These are phyloP conservation scores for Pluteus cervinus DNA, from an alignment of 768 basidiomycete genomes.

Conservation along the genomic window DNA sequence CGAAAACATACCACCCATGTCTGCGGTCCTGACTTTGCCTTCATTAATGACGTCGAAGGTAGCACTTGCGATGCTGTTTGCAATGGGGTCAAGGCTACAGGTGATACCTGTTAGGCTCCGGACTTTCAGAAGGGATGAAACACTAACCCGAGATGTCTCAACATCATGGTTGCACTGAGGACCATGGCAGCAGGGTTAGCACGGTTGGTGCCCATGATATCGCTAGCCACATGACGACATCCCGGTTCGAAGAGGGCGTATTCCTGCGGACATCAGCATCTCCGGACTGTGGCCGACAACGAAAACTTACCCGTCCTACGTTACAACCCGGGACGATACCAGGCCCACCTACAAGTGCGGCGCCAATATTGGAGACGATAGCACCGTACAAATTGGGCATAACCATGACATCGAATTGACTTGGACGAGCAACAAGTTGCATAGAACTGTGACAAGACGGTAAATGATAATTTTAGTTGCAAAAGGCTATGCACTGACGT, in stretches of 20 bases:
- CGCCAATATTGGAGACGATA: slow-evolving; percentile 97
- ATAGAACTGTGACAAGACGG: slow-evolving; percentile 61
- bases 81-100: slow-evolving; percentile 80
- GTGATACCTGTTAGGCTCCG: slow-evolving; percentile 7
- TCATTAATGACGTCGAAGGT: slow-evolving; percentile 90
- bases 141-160: slow-evolving; percentile 87
- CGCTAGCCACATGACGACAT: slow-evolving; percentile 91
- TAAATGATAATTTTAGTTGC: slow-evolving; percentile 4
- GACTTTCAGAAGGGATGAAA: slow-evolving; percentile 8
- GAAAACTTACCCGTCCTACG: slow-evolving; percentile 72
- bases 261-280: slow-evolving; percentile 44
- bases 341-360: slow-evolving; percentile 96
- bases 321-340: slow-evolving; percentile 98
- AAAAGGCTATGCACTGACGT: slow-evolving; percentile 47
- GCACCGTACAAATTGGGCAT: slow-evolving; percentile 98
- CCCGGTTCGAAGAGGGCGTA: slow-evolving; percentile 99
- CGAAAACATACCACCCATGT: slow-evolving; percentile 77
- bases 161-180: slow-evolving; percentile 95
- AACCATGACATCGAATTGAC: slow-evolving; percentile 99
- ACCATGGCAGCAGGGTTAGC: slow-evolving; percentile 98
- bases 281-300: slow-evolving; percentile 8
- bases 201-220: slow-evolving; percentile 94
- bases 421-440: slow-evolving; percentile 95
- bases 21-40: slow-evolving; percentile 85
- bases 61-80: slow-evolving; percentile 88